These are phyloP conservation scores for Eucalyptus curtisii DNA, from an alignment of 345 rosid species.

Conservation along the genomic window DNA sequence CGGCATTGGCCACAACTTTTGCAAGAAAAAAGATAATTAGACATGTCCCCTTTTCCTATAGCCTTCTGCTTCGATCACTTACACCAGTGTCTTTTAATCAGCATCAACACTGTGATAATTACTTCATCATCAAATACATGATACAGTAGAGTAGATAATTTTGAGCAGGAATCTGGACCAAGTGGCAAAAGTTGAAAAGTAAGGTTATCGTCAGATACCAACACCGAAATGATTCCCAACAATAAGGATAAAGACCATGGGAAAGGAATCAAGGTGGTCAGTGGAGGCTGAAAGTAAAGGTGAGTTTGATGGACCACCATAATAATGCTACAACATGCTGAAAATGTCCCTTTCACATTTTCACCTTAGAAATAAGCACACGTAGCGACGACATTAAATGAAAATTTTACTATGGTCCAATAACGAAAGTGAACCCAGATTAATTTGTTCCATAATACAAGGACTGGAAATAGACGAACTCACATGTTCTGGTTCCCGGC, in stretches of 20 bases:
- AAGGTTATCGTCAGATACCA: not conserved
- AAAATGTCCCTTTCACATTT: not conserved
- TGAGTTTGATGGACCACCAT: not conserved
- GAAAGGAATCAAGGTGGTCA: not conserved
- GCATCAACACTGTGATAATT: not conserved
- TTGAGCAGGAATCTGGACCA: not conserved
- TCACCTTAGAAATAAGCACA: not conserved
- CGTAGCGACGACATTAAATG: accelerated
- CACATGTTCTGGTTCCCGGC: conserved; percentile 75
- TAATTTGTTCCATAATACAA: not conserved
- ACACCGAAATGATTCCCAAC: not conserved
- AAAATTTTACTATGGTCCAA: not conserved
- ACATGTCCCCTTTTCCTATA: not conserved
- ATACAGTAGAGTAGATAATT: not conserved
- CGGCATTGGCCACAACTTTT: not conserved
- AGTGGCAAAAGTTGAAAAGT: not conserved
- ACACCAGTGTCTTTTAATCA: not conserved
- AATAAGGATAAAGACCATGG: not conserved
- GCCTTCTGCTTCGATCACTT: not conserved
- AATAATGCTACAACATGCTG: not conserved
- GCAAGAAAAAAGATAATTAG: not conserved
- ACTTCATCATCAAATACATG: not conserved
- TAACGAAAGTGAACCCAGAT: not conserved
- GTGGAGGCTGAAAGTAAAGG: not conserved
- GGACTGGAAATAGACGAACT: conserved; percentile 1